Evolutionary conservation across 148 eudicot genomes (phyloP).

Genomic region (Pouteria glomerata): DNA sequence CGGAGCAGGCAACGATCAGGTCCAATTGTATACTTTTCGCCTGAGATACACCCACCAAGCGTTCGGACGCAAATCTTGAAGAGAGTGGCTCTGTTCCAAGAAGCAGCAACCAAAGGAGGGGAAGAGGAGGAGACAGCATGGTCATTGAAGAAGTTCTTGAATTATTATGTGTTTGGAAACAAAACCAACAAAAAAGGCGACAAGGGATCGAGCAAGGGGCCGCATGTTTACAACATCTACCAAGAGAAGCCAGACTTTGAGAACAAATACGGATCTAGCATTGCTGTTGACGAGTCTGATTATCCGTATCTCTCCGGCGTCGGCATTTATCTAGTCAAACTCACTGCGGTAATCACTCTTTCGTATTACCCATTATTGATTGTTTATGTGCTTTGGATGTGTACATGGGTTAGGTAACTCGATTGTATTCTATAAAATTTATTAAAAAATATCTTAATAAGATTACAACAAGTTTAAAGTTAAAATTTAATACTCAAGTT

Average conservation of each 20-base stretch:
- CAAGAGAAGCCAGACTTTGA: slow-evolving; percentile 45
- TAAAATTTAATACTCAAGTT: too few relatives aligned
- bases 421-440: too few relatives aligned
- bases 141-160: slow-evolving; percentile 45
- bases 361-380: background rate
- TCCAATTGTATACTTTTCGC: slow-evolving; percentile 50
- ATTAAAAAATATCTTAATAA: too few relatives aligned
- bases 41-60: slow-evolving; percentile 40
- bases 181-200: slow-evolving; percentile 21
- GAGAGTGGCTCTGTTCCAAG: slow-evolving; percentile 24
- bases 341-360: slow-evolving; percentile 59
- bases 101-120: background rate
- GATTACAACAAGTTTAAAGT: too few relatives aligned
- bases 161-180: slow-evolving; percentile 31
- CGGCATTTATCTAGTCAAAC: slow-evolving; percentile 68
- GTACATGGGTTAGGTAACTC: too few relatives aligned
- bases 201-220: slow-evolving; percentile 19
- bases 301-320: slow-evolving; percentile 47
- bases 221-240: slow-evolving; percentile 54
- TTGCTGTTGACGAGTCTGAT: slow-evolving; percentile 47
- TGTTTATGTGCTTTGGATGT: background rate
- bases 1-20: slow-evolving; percentile 49
- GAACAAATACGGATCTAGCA: slow-evolving; percentile 70
- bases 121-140: slow-evolving; percentile 21
- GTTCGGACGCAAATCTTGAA: slow-evolving; percentile 36